phyloP scores from a whole-genome alignment of 73 alveolate genomes.

The Paramecium biaurelia region DNA sequence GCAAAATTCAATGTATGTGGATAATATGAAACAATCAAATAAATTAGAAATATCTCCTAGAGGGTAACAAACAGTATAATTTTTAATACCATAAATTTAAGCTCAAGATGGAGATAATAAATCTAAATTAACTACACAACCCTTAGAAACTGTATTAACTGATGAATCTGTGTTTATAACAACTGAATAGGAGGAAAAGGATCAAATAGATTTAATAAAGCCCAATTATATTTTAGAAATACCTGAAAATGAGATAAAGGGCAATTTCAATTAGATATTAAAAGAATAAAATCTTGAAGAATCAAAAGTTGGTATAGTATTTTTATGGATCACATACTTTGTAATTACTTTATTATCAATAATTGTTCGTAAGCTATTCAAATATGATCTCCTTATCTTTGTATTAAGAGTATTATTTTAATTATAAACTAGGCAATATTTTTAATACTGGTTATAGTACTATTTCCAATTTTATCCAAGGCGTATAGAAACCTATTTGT shows the following conservation, averaged over 20 bases:
- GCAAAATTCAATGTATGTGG: background rate
- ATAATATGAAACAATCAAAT: background rate
- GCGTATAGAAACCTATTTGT: background rate
- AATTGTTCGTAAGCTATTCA: background rate
- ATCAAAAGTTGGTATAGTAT: background rate
- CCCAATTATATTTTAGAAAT: background rate
- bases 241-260: background rate
- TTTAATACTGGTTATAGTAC: background rate
- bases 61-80: background rate
- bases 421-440: constrained; percentile 14
- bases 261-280: background rate
- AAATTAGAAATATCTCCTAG: background rate
- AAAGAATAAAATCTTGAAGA: constrained; percentile 15
- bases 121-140: background rate
- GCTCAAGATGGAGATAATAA: background rate
- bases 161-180: background rate
- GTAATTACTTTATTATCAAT: background rate
- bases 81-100: background rate
- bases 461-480: background rate
- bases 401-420: background rate
- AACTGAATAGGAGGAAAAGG: background rate
- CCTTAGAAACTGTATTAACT: background rate
- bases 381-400: background rate
- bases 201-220: background rate
- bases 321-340: constrained; percentile 22